A percentile compares a stretch with the other conserved stretches of the same genome.
Conservation (phyloP, 1,284 basidiomycete species). For the Thelephora terrestris region DNA sequence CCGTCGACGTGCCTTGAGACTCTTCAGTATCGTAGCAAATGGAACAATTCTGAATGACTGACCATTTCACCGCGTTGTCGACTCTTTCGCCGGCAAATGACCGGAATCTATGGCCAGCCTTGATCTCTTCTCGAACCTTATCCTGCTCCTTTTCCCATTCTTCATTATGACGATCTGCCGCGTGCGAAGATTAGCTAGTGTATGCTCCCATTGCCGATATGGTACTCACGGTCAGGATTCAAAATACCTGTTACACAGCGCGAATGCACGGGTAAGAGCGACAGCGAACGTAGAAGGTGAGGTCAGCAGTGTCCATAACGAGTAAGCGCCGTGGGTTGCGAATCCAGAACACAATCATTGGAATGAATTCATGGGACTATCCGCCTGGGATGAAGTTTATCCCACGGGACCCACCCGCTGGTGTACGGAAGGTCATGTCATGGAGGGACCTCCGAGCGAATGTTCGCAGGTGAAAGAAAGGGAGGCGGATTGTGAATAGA, state of each 20-base stretch:
- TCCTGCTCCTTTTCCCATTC: slow-evolving; percentile 62
- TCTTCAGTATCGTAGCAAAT: background rate
- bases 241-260: slow-evolving; percentile 31
- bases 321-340: too few relatives aligned
- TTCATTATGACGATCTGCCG: slow-evolving; percentile 57
- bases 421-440: too few relatives aligned
- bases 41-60: slow-evolving; percentile 5
- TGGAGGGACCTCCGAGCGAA: too few relatives aligned
- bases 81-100: slow-evolving; percentile 70
- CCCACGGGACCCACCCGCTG: too few relatives aligned
- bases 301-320: too few relatives aligned
- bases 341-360: background rate
- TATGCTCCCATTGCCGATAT: background rate
- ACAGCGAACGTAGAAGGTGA: too few relatives aligned
- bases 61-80: slow-evolving; percentile 82
- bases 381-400: too few relatives aligned
- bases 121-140: slow-evolving; percentile 58
- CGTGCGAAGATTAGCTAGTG: slow-evolving; percentile 3
- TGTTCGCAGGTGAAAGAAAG: background rate
- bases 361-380: background rate
- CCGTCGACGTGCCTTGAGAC: slow-evolving; percentile 72
- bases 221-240: slow-evolving; percentile 47
- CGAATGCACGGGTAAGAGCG: background rate
- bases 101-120: slow-evolving; percentile 70
- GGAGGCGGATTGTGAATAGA: slow-evolving; percentile 2